Base-by-base conservation (phyloP, 2,329 filamentous ascomycete genomes). In the Alternaria gansuensis region DNA sequence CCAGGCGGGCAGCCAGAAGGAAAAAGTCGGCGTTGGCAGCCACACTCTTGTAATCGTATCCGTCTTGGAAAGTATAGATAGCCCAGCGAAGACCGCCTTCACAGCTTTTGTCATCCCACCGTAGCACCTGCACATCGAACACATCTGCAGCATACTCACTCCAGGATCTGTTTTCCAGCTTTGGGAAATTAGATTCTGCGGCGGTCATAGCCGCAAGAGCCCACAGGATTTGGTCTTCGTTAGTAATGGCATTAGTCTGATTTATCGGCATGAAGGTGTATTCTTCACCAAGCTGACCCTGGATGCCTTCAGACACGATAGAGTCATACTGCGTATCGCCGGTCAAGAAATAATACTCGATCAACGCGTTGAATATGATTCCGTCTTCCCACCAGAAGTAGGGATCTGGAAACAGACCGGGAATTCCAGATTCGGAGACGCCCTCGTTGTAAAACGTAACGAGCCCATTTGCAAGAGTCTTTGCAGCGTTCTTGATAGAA, bases 11-110 rank as follows among this genome's bases (percentile, higher is more conserved):
- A 3, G 90, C 87, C 26, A 96, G 82, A 72, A 93, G 88, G 77
- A 96, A 93, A 75, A 96, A 87, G 11, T 87, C 87, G 31, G 90
- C 90, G 72, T 93, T 94, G 57, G 87, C 87, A 63, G 91, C 83
- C 10, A 85, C 83, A 78, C 93, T 92, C 77, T 92, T 94, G 83
- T 95, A 94, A 67, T 86, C 82, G 71, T 92, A 88, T 11, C 91
- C 91, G 59, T 87, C 87, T 72, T 95, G 93, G 68, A 84, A 86
- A 2, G 83, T 76, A 73, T 88, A 93, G 65, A 96, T 92, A 78
- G 95, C 91, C 90, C 90, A 93, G 29, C 63, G 60, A 26, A 75
- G 80, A 7, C 91, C 92, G 51, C 91, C 92, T 29, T 81, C 82
- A 70, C 92, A 95, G 36, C 79, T 76, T 7, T 40, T 43, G 23